Evolutionary conservation across 2,329 filamentous ascomycete species (phyloP), one percentile per base, ranked within the genome.

Genomic region (Claviceps monticola): DNA sequence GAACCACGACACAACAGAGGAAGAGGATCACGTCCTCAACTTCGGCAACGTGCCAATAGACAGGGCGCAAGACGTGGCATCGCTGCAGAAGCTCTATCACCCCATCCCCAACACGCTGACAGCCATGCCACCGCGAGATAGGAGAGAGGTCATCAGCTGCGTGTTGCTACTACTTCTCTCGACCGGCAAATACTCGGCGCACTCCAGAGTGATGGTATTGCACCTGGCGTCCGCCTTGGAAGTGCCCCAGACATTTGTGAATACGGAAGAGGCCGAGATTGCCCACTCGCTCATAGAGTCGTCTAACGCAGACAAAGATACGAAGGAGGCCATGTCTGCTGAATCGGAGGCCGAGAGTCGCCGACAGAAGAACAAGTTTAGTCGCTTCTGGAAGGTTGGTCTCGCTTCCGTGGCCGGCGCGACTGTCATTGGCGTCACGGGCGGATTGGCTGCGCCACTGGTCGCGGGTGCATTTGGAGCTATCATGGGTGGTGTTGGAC

Each of bases 371-470:
- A 86, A 84, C 51, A 80, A 86, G 58, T 69, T 76, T 8, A 74
- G 79, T 19, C 74, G 89, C 8, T 85, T 85, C 64, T 95, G 88
- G 87, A 96, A 95, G 64, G 88, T 96, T 19, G 88, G 90, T 0
- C 73, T 96, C 26, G 91, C 90, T 0, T 87, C 86, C 8, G 88
- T 94, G 0, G 89, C 88, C 0, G 91, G 91, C 11, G 91, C 91
- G 1, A 87, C 86, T 0, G 72, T 95, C 1, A 90, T 96, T n/a
- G 90, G 90, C 5, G 79, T 96, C 3, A 95, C 89, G 0, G 90
- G 90, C 17, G 90, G 90, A 2, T 74, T 95, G n/a, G 90, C 90
- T 1, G 89, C 90, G 0, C 90, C 90, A 0, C 73, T 95, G 0
- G 84, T 95, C 14, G 90, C 90, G 4, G 89, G 88, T 4, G 88